Evolutionary conservation across 176 grass and related monocot genomes (phyloP).

Genomic region (Bromus sterilis): DNA sequence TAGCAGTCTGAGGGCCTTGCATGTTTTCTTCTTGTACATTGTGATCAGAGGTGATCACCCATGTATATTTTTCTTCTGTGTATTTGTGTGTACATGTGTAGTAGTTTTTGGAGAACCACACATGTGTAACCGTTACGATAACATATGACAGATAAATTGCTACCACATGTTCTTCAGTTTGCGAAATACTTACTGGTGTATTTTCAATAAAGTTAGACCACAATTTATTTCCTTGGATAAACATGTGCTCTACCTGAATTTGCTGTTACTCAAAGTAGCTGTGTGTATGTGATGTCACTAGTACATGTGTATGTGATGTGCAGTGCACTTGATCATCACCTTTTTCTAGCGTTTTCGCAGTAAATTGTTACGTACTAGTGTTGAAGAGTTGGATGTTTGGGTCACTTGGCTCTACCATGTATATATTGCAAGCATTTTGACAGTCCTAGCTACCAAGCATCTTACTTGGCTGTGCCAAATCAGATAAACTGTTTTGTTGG

Average conservation of each 20-base stretch:
- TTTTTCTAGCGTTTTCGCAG: neutral
- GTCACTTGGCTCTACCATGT: neutral
- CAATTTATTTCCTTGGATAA: neutral
- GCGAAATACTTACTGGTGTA: neutral
- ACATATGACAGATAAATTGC: neutral
- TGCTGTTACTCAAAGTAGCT: neutral
- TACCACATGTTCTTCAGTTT: neutral
- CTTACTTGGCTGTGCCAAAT: neutral
- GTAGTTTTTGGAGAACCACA: neutral
- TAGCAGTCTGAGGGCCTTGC: neutral
- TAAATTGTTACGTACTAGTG: no score
- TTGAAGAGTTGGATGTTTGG: neutral
- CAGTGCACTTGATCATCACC: neutral
- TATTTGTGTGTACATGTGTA: slow-evolving; percentile 34
- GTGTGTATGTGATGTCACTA: no score
- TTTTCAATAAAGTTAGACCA: neutral
- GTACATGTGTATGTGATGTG: neutral
- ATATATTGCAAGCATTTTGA: neutral
- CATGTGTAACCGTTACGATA: neutral
- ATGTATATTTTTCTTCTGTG: slow-evolving; percentile 18
- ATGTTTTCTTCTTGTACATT: slow-evolving; percentile 9
- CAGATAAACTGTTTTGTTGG: neutral
- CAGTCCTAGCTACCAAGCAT: neutral
- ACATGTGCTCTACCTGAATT: neutral
- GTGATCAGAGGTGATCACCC: slow-evolving; percentile 1